These are phyloP conservation scores for Aristolochia fimbriata DNA, from an alignment of 164 flowering plant species.

Conservation along the genomic window DNA sequence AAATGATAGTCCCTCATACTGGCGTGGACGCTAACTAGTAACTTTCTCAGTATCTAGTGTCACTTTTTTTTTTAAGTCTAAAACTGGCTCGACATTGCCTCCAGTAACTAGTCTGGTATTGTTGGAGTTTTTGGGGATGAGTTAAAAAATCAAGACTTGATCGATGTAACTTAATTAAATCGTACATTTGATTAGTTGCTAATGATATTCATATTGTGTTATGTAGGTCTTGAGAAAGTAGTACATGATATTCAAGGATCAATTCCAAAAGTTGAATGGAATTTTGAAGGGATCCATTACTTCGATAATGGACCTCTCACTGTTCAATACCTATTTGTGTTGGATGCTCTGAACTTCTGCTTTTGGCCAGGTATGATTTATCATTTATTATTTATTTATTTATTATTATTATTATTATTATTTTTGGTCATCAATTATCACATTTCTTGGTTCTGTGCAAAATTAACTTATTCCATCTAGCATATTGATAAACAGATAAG, in stretches of 20 bases:
- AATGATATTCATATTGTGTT: not conserved
- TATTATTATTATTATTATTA: too few relatives aligned
- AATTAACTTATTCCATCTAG: not conserved
- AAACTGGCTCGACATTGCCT: too few relatives aligned
- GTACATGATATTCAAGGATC: constrained; percentile 50
- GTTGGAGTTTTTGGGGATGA: too few relatives aligned
- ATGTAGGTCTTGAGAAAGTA: constrained; percentile 69
- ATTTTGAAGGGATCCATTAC: constrained; percentile 95
- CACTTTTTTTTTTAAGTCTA: too few relatives aligned
- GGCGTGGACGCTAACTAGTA: too few relatives aligned
- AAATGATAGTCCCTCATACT: too few relatives aligned
- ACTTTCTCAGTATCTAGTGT: too few relatives aligned
- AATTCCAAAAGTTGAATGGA: constrained; percentile 82
- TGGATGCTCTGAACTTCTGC: constrained; percentile 91
- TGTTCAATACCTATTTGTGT: constrained; percentile 78
- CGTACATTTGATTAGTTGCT: not conserved
- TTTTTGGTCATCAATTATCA: not conserved
- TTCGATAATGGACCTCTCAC: constrained; percentile 88
- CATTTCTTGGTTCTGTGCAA: too few relatives aligned
- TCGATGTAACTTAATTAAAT: too few relatives aligned
- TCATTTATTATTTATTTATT: too few relatives aligned
- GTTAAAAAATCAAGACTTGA: too few relatives aligned
- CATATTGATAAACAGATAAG: constrained; percentile 35
- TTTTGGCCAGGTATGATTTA: constrained; percentile 82
- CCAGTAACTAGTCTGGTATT: too few relatives aligned